Base-by-base conservation (phyloP, 352 stramenopile species). In the Globisporangium polare region DNA sequence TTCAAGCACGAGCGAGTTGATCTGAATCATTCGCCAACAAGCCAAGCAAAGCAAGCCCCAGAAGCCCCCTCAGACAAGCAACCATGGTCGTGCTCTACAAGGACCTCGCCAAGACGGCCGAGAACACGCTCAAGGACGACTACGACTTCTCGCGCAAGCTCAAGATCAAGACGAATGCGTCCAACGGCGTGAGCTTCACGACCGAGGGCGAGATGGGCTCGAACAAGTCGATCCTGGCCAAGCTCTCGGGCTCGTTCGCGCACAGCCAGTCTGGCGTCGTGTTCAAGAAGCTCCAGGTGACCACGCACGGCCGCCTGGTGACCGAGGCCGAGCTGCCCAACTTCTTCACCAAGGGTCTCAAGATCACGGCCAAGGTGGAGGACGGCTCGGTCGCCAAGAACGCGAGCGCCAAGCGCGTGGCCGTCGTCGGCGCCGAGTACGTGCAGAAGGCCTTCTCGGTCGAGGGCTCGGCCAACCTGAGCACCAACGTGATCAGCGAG, bases 71-170 rank as follows among this genome's bases (percentile, higher is more conserved):
- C 8, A 55, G 9, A 17, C 53, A 65, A 20, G 69, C 24, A 56
- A 78, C 45, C 20, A 85, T 91, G 81, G 83, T 91, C 26, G 79
- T 84, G 43, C 77, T 92, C 46, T 95, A 86, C 77, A 95, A 95
- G 72, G 86, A 95, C 71, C 77, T 95, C 31, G 77, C 81, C 72
- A 95, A 93, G 75, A 95, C 79, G 53, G 83, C 82, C 26, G 82
- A 92, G 75, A 87, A 89, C 67, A 78, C 87, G n/a, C 83, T 94
- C 45, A 79, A 79, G 52, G 87, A 95, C 54, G 87, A 95, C 80
- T 95, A 95, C 63, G 87, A 95, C 78, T 95, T 86, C 76, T 90
- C 78, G 53, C 87, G 87, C 71, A 95, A 95, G 87, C 79, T 95
- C 63, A 95, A 95, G 77, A 79, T 95, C 80, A 95, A 94, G 77